These are phyloP conservation scores for Starmerella apicola DNA, from an alignment of 805 yeast species.

Conservation along the genomic window DNA sequence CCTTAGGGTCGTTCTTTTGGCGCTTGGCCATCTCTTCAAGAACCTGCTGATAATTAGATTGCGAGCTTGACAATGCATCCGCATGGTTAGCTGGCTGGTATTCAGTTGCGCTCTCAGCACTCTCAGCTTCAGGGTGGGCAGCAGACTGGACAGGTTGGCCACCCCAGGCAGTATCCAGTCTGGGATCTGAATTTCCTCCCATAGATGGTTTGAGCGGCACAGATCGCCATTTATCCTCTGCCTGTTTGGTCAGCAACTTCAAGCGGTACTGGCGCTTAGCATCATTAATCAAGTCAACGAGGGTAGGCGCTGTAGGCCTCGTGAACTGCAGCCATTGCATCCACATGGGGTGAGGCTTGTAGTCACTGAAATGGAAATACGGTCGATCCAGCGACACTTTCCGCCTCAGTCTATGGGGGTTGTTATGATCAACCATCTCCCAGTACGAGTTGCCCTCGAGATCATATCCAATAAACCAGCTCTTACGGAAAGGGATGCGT, in stretches of 20 bases:
- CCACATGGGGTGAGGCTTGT: constrained; percentile 46
- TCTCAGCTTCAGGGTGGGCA: background rate
- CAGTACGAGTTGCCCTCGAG: constrained; percentile 76
- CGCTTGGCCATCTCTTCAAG: constrained; percentile 6
- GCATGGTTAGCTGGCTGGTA: background rate
- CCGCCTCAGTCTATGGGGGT: constrained; percentile 43
- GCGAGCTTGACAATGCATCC: background rate
- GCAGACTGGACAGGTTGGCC: constrained; percentile 3
- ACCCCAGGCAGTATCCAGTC: constrained; percentile 18
- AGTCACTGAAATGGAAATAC: constrained; percentile 17
- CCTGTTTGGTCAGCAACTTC: constrained; percentile 37
- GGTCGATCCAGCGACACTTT: constrained; percentile 38
- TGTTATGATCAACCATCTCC: constrained; percentile 54
- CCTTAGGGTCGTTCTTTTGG: constrained; percentile 4
- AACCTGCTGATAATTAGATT: no score
- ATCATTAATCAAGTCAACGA: constrained; percentile 51
- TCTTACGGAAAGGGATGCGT: constrained; percentile 54
- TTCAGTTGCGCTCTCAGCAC: background rate
- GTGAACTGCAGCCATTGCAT: constrained; percentile 66
- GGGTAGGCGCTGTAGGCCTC: constrained; percentile 45
- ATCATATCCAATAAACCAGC: constrained; percentile 60
- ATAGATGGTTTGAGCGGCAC: constrained; percentile 23
- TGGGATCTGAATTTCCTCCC: constrained; percentile 9
- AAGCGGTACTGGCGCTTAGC: constrained; percentile 42
- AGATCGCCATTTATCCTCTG: constrained; percentile 29